Percentiles rank a stretch among this genome's conserved stretches.
Evolutionary conservation across 495 filamentous ascomycete genomes (phyloP).

Genomic region (Penicillium crystallinum): DNA sequence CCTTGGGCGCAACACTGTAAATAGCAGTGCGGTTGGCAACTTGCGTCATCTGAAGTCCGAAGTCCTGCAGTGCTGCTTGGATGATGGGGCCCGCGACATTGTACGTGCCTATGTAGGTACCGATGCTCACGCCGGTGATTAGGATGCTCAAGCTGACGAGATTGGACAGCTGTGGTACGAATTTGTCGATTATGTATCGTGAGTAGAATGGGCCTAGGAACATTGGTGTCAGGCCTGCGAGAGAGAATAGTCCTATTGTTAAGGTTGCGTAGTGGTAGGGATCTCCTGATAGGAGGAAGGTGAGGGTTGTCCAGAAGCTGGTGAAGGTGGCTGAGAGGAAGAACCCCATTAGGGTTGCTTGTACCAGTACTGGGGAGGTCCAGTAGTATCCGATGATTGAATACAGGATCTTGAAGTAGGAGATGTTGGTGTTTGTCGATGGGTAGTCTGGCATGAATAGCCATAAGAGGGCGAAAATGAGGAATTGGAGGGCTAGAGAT

Average conservation of each 20-base stretch:
- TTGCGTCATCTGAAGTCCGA: constrained; percentile 69
- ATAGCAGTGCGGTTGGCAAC: constrained; percentile 70
- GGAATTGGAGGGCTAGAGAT: constrained; percentile 64
- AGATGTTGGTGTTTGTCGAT: constrained; percentile 54
- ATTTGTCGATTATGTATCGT: constrained; percentile 63
- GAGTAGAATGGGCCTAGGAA: constrained; percentile 61
- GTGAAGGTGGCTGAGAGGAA: constrained; percentile 56
- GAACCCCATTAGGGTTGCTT: constrained; percentile 57
- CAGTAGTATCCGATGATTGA: constrained; percentile 56
- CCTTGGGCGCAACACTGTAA: constrained; percentile 65
- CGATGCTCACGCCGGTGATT: constrained; percentile 60
- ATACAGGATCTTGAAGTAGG: constrained; percentile 61
- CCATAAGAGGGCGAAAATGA: constrained; percentile 63
- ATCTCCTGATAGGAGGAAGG: constrained; percentile 64
- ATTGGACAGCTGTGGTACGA: constrained; percentile 59
- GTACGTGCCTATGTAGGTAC: constrained; percentile 60
- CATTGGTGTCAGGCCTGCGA: constrained; percentile 70
- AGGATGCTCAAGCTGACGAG: constrained; percentile 54
- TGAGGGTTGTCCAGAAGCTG: constrained; percentile 78
- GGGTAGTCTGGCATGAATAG: constrained; percentile 80
- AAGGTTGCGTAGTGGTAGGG: constrained; percentile 66
- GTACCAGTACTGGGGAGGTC: constrained; percentile 62
- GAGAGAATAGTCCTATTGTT: constrained; percentile 69
- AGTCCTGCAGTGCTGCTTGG: constrained; percentile 66
- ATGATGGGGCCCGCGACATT: constrained; percentile 70